Base-by-base conservation (phyloP, 139 green algal genomes). In the Picochlorum sp. region DNA sequence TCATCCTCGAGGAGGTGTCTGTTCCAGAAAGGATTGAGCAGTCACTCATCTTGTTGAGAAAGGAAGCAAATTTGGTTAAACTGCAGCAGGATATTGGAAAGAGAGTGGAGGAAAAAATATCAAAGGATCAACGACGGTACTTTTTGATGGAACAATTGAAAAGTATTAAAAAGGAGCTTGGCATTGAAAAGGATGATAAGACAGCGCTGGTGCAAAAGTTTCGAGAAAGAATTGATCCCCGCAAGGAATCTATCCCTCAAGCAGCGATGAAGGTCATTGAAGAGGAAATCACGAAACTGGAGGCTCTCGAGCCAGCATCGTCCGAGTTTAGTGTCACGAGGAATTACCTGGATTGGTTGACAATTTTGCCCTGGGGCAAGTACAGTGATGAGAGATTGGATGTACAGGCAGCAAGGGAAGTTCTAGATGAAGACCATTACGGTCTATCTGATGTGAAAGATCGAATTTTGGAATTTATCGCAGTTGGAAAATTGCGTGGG, bases 81-180 rank as follows among this genome's bases (percentile, higher is more conserved):
- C 76, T 98, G 72, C 74, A 82, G 58, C 73, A 71, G 18, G 83
- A 94, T 74, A 96, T 96, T 31, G 80, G 87, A 16, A 79, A 88
- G 60, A 77, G 92, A 52, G 92, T 98, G 20, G 93, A 98, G 79
- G 85, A 95, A 68, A 97, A 97, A 77, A 95, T 98, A 64, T 87
- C 71, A 52, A 91, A 90, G 70, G 91, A 98, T 70, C 94, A 98
- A 81, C 81, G 92, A 6, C 77, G 82, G 49, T 96, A 95, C 83
- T 88, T 98, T 57, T 75, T 98, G n/a, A 94, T 95, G 90, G 93
- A 98, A 80, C 92, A 98, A 82, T 80, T 98, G 24, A 90, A 90
- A 65, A 81, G 61, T 71, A 97, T 98, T 74, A 97, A 98, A 80
- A 92, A 95, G 73, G 92, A 96, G 80, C 79, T 98, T 62, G 92